phyloP scores from a whole-genome alignment of 495 filamentous ascomycete genomes.

The Daldinia loculata region DNA sequence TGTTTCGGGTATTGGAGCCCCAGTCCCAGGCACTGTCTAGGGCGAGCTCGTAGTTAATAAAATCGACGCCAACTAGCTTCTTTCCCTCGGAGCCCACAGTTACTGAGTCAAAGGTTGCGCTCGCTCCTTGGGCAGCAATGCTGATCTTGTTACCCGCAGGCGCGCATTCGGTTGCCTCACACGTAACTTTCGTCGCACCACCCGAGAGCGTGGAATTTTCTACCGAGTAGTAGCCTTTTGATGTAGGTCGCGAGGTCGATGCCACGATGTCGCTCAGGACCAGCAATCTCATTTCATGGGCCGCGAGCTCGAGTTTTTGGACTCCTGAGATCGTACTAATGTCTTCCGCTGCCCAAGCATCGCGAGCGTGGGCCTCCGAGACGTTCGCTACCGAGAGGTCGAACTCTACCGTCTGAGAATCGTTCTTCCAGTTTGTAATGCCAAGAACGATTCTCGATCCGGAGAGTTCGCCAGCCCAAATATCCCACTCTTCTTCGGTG shows the following conservation, averaged over 20 bases:
- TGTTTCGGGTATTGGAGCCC: slow-evolving; percentile 57
- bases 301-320: slow-evolving; percentile 50
- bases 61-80: slow-evolving; percentile 57
- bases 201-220: slow-evolving; percentile 50
- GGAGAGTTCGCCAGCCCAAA: slow-evolving; percentile 59
- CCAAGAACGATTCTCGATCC: slow-evolving; percentile 52
- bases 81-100: slow-evolving; percentile 31
- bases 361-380: slow-evolving; percentile 50
- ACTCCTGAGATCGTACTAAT: slow-evolving; percentile 47
- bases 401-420: slow-evolving; percentile 50
- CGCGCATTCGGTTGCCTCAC: slow-evolving; percentile 45
- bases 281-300: slow-evolving; percentile 56
- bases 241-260: slow-evolving; percentile 43
- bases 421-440: slow-evolving; percentile 57
- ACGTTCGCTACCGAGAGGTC: slow-evolving; percentile 54
- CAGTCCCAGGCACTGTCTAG: slow-evolving; percentile 53
- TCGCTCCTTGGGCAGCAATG: slow-evolving; percentile 37
- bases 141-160: slow-evolving; percentile 57
- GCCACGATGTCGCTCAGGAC: slow-evolving; percentile 50
- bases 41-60: slow-evolving; percentile 63
- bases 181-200: slow-evolving; percentile 45
- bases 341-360: slow-evolving; percentile 54
- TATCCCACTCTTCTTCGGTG: slow-evolving; percentile 57
- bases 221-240: slow-evolving; percentile 51
- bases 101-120: slow-evolving; percentile 36